A percentile compares a stretch with the other conserved stretches of the same genome.
phyloP scores from a whole-genome alignment of 1,139 yeast species.

The Saccharomyces pastorianus region DNA sequence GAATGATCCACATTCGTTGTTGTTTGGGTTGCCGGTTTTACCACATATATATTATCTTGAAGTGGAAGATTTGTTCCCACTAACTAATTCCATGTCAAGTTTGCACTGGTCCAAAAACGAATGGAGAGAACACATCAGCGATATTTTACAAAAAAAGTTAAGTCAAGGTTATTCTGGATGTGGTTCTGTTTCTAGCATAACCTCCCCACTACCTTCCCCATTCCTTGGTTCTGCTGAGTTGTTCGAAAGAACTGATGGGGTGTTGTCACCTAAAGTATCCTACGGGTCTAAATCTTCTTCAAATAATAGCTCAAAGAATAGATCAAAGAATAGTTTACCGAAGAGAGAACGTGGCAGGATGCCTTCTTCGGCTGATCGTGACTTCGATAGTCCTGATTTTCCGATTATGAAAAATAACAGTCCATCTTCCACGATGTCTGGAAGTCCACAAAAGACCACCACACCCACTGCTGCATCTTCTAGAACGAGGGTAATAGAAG shows the following conservation, averaged over 20 bases:
- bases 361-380: not conserved
- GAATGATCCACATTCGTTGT: constrained; percentile 63
- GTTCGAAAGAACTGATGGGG: constrained; percentile 22
- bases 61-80: constrained; percentile 43
- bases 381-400: not conserved
- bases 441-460: not conserved
- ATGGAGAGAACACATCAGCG: constrained; percentile 64
- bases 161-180: constrained; percentile 76
- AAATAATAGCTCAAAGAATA: not conserved
- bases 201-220: constrained; percentile 49
- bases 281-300: constrained; percentile 4
- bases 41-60: constrained; percentile 81
- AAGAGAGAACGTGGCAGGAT: not conserved
- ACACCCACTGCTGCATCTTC: not conserved
- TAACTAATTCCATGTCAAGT: constrained; percentile 36
- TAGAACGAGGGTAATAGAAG: not conserved
- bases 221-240: constrained; percentile 33
- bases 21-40: constrained; percentile 86
- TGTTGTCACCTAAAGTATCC: constrained; percentile 9
- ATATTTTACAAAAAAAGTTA: constrained; percentile 54
- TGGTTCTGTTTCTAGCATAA: constrained; percentile 58
- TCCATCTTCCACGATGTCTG: not conserved
- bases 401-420: too few species aligned
- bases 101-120: constrained; percentile 55
- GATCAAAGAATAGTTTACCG: not conserved